Evolutionary conservation across 257 asterid species (phyloP), one percentile per base, ranked within the genome.

Genomic region (Solanum stenotomum): DNA sequence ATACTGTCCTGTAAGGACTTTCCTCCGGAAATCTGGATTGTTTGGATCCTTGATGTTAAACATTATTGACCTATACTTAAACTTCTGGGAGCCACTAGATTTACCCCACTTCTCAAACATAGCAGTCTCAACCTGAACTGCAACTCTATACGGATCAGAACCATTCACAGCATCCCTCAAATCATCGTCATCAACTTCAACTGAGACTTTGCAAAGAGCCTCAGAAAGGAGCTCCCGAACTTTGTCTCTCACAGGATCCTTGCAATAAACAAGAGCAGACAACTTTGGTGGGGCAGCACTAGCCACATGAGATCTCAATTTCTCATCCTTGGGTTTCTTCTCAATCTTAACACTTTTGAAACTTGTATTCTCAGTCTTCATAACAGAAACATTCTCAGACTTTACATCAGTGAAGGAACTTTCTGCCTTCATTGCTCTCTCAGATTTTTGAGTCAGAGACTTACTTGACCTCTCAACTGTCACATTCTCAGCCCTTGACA

Each of bases 81-180:
- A 85, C 85, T 91, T 91, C 42, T 93, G 92, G 71, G 90, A 65
- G 11, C 95, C 94, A 22, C 75, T 91, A 42, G 91, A 90, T 75
- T 75, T 88, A 27, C 95, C 94, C 93, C 93, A 91, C 70, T 90
- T 90, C 83, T 90, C 91, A 85, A 71, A 91, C 90, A 93, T 79
- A 46, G 93, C 91, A 8, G 90, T 85, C 87, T 93, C 94, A 35
- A 92, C 91, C 86, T 89, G 63, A 5, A 91, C 91, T 8, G 94
- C 92, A 9, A 92, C 75, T 42, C 99, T 92, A 34, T 92, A 89
- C 25, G 99, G 99, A 87, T 97, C 99, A 38, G 94, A 93, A 63
- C 88, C 90, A 5, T 89, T 79, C 27, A 90, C 98, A 71, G 83
- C 89, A 34, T 90, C 90, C 81, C 83, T 95, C 46, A 93, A 74